Base-by-base conservation (phyloP, 768 basidiomycete genomes). In the Flagelloscypha sp. region DNA sequence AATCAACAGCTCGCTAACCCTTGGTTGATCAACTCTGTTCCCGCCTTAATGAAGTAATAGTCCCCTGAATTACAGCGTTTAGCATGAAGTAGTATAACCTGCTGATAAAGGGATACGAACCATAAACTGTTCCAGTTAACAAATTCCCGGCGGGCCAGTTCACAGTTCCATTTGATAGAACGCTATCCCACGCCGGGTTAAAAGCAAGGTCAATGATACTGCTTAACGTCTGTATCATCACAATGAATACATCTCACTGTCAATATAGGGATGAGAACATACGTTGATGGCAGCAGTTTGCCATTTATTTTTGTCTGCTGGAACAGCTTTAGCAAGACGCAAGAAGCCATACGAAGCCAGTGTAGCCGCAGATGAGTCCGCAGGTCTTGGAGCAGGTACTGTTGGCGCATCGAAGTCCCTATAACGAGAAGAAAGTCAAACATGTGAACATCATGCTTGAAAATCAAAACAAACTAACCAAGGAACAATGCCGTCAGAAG, bases 361-460 rank as follows among this genome's bases (percentile, higher is more conserved):
- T 39, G 55, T 64, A 7, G 62, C 61, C 2, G 66, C 62, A 2
- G 65, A 66, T 4, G 56, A 60, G 41, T 69, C 67, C 6, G 65
- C 62, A 1, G 62, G 59, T 7, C 60, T 51, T 9, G 54, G 48
- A 4, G 62, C 62, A 7, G 44, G 35, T 9, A 56, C 45, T 10
- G 23, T 10, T 0, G 65, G 67, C 3, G 65, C 67, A 35, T 67
- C 55, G 49, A 68, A 69, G 41, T 68, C 66, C 66, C 64, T 66
- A 29, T 18, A 11, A 13, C 6, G 10, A 24, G 24, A 28, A 5
- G 11, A 47, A 19, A 27, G 10, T 8, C 8, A n/a, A 3, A 19
- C 37, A 34, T 35, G 16, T 24, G 10, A 17, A 13, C 9, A 24
- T 42, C 5, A 33, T 27, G 5, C 21, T 12, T 10, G 18, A 27